Base-by-base conservation (phyloP, 2,329 filamentous ascomycete genomes). In the Pyrenochaeta sp. region DNA sequence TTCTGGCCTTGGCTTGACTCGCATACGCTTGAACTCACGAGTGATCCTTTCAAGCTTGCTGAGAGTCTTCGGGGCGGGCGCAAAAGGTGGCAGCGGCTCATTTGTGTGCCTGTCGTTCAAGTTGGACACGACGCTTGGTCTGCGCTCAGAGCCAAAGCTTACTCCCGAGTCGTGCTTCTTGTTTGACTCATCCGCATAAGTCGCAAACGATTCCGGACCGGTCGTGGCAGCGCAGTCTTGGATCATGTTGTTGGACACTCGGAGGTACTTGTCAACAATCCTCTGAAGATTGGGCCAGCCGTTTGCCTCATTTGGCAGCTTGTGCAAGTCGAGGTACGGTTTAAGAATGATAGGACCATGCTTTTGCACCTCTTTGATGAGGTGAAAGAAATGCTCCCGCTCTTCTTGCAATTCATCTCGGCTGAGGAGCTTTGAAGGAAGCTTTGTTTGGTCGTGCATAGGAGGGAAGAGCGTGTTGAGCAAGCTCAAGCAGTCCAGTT, bases 391-490 rank as follows among this genome's bases (percentile, higher is more conserved):
- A 6, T 74, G 75, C 21, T 81, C 76, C n/a, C 84, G 80, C 58
- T 87, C 82, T 9, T 73, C 71, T 44, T 77, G 76, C 41, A 87
- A 72, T 6, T 79, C 74, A 18, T 76, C 66, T 3, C 72, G 65
- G 7, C 77, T 81, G 44, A 86, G 65, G 37, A 80, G 76, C 19
- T 75, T 69, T 7, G 81, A 82, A 4, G 79, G 81, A 29, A 63
- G 50, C 35, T 56, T 66, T 10, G 53, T 52, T 19, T 47, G 40
- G 14, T 44, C 55, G 13, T 74, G 73, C 28, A 79, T 74, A 2
- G 84, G 83, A 6, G 84, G 84, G 51, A 86, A 83, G 20, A 87
- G 73, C 7, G 84, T 87, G 69, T 87, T 87, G 36, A 87, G 78
- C 78, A 87, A 84, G 39, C 82, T 84, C 51, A 86, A 76, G 61